Evolutionary conservation across 208 protist species (phyloP).

Genomic region (Tritrichomonas musculus): DNA sequence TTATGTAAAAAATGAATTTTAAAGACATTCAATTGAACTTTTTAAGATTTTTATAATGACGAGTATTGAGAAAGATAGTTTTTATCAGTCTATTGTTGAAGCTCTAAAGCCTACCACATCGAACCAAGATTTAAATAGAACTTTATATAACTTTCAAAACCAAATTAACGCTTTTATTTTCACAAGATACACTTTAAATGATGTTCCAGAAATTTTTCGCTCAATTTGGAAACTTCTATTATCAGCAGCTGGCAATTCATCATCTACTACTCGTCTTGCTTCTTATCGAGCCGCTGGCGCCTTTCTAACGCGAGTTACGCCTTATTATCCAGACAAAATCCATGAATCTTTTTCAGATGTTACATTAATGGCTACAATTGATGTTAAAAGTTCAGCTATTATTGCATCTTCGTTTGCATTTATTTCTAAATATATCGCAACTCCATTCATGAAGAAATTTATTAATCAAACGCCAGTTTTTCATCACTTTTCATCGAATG

Average conservation of each 20-base stretch:
- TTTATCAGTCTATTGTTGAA: no score
- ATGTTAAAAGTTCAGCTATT: background rate
- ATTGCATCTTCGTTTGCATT: constrained; percentile 24
- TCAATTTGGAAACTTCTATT: background rate
- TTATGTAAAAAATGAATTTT: no score
- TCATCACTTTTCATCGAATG: background rate
- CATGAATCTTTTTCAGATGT: background rate
- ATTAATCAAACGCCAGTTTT: background rate
- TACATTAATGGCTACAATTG: background rate
- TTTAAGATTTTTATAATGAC: no score
- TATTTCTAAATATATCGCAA: constrained; percentile 2
- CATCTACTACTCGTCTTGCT: background rate
- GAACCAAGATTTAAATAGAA: no score
- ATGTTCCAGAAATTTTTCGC: background rate
- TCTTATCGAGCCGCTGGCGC: background rate
- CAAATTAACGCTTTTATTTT: no score
- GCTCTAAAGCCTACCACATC: no score
- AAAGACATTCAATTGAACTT: no score
- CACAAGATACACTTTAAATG: no score
- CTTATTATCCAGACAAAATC: background rate
- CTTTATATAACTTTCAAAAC: no score
- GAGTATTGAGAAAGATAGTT: no score
- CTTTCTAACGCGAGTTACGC: background rate
- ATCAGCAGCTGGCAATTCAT: background rate
- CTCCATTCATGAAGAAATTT: background rate